Conservation (phyloP, 176 grass and related monocot species). For the Musa itinerans region DNA sequence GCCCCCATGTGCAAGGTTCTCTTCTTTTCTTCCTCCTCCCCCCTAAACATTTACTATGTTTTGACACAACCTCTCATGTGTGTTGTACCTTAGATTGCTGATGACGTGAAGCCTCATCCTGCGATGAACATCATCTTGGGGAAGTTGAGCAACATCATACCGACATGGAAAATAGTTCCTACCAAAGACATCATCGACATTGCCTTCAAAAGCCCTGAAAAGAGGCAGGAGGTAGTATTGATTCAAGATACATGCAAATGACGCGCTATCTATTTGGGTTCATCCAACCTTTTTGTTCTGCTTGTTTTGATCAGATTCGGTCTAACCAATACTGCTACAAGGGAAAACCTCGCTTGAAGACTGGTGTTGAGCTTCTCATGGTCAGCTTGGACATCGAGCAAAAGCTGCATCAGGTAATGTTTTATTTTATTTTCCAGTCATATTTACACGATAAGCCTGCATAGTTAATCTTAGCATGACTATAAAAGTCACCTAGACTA, state of each 20-base stretch:
- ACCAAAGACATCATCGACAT: constrained; percentile 49
- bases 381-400: constrained; percentile 58
- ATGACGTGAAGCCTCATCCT: constrained; percentile 57
- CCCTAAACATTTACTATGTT: too few relatives aligned
- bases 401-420: constrained; percentile 30
- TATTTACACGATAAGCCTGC: too few relatives aligned
- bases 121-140: constrained; percentile 33
- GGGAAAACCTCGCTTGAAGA: constrained; percentile 55
- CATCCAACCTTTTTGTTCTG: background rate
- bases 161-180: constrained; percentile 59
- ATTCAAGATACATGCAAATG: background rate
- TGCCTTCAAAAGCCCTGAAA: constrained; percentile 44
- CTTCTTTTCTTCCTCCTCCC: too few relatives aligned
- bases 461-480: too few relatives aligned
- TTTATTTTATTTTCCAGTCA: too few relatives aligned
- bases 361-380: constrained; percentile 37
- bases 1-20: too few relatives aligned
- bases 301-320: constrained; percentile 27
- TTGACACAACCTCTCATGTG: too few relatives aligned
- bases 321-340: constrained; percentile 50
- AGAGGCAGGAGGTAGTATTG: constrained; percentile 39
- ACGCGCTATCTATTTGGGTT: background rate
- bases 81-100: constrained; percentile 39
- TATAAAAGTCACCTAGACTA: too few relatives aligned
- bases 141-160: constrained; percentile 36